Evolutionary conservation across 148 eudicot species (phyloP).

Genomic region (Vaccinium myrtillus): DNA sequence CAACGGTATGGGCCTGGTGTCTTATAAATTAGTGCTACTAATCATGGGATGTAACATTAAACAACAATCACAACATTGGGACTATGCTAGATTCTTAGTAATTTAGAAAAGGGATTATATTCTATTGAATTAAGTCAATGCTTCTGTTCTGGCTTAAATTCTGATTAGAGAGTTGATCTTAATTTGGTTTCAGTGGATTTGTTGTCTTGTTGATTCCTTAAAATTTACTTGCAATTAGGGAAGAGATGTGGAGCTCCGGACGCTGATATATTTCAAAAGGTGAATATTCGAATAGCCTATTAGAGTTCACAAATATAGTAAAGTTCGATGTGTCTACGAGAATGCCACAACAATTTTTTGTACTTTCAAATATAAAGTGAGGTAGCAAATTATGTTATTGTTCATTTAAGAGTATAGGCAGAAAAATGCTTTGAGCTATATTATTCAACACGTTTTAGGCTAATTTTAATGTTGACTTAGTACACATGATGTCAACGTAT

Average conservation of each 20-base stretch:
- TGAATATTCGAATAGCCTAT: too few relatives aligned
- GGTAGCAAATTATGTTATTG: too few relatives aligned
- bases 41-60: neutral
- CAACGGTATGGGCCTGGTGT: neutral
- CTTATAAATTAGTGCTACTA: neutral
- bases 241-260: too few relatives aligned
- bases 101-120: slow-evolving; percentile 11
- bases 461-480: neutral
- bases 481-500: neutral
- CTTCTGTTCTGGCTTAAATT: neutral
- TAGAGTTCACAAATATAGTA: too few relatives aligned
- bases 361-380: too few relatives aligned
- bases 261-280: too few relatives aligned
- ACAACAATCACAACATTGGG: neutral
- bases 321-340: too few relatives aligned
- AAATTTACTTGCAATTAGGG: neutral
- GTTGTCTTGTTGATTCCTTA: neutral
- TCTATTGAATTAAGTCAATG: slow-evolving; percentile 20
- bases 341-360: too few relatives aligned
- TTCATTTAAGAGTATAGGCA: too few relatives aligned
- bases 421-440: too few relatives aligned
- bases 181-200: neutral
- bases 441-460: neutral
- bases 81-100: slow-evolving; percentile 23
- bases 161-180: neutral